Evolutionary conservation across 192 early-diverging fungal genomes (phyloP).

Genomic region (Coemansia sp.): DNA sequence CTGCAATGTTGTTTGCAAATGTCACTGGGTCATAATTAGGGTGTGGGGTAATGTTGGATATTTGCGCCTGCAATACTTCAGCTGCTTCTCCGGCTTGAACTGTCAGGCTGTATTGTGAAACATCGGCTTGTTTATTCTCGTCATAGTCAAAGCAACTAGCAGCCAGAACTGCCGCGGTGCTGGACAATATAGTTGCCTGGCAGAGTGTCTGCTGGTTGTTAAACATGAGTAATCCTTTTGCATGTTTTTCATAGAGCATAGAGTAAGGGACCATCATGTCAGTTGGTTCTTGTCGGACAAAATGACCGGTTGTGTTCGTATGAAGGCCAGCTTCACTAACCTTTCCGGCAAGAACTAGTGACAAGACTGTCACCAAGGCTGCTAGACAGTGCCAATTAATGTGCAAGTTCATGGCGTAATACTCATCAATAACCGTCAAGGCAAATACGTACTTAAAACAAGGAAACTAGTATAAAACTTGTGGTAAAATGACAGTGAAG

Average conservation of each 20-base stretch:
- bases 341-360: background rate
- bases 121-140: background rate
- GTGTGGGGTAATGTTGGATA: conserved; percentile 10
- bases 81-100: background rate
- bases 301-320: background rate
- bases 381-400: background rate
- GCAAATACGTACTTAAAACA: too few relatives aligned
- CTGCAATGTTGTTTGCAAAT: conserved; percentile 34
- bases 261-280: too few relatives aligned
- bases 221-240: background rate
- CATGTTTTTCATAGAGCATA: too few relatives aligned
- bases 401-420: background rate
- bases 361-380: background rate
- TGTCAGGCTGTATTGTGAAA: background rate
- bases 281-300: background rate
- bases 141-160: conserved; percentile 18
- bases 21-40: conserved; percentile 16
- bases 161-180: conserved; percentile 6
- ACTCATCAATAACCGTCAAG: too few relatives aligned
- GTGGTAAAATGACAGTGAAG: too few relatives aligned
- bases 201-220: conserved; percentile 11
- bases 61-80: background rate
- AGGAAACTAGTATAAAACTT: too few relatives aligned
- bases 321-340: background rate
- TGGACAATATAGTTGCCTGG: conserved; percentile 7